phyloP scores from a whole-genome alignment of 2,329 filamentous ascomycete species.

The Phaeophleospora eucalypticola region DNA sequence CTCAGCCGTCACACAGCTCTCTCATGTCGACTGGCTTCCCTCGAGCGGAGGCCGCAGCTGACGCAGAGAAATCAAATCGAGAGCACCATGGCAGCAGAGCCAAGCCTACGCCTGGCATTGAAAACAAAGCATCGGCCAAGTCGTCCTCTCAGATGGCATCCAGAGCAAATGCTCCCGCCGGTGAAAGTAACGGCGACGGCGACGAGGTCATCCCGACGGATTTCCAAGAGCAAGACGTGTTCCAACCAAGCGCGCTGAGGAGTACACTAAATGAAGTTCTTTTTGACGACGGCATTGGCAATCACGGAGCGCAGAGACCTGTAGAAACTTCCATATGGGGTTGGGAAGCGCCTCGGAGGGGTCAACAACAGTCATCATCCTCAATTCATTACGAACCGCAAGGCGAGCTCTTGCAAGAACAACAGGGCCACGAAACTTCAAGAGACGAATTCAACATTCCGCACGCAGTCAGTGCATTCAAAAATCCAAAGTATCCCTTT shows the following conservation, averaged over 20 bases:
- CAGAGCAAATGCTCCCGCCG: background rate
- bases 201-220: background rate
- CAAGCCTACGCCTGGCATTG: background rate
- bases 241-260: background rate
- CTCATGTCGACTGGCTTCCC: too few species aligned
- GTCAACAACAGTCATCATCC: slow-evolving; percentile 23
- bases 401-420: slow-evolving; percentile 42
- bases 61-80: background rate
- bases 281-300: background rate
- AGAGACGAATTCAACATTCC: slow-evolving; percentile 38
- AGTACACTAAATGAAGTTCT: background rate
- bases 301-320: background rate
- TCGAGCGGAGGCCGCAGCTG: too few species aligned
- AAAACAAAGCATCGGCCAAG: background rate
- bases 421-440: slow-evolving; percentile 29
- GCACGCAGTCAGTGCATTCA: slow-evolving; percentile 14
- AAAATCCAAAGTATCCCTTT: slow-evolving; percentile 10
- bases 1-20: too few species aligned
- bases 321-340: slow-evolving; percentile 32
- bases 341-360: slow-evolving; percentile 36
- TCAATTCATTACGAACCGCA: slow-evolving; percentile 41
- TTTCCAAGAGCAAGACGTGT: background rate
- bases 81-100: background rate
- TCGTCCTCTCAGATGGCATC: background rate
- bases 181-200: background rate